Evolutionary conservation across 495 filamentous ascomycete genomes (phyloP).

Genomic region (Penicillium paradoxum): DNA sequence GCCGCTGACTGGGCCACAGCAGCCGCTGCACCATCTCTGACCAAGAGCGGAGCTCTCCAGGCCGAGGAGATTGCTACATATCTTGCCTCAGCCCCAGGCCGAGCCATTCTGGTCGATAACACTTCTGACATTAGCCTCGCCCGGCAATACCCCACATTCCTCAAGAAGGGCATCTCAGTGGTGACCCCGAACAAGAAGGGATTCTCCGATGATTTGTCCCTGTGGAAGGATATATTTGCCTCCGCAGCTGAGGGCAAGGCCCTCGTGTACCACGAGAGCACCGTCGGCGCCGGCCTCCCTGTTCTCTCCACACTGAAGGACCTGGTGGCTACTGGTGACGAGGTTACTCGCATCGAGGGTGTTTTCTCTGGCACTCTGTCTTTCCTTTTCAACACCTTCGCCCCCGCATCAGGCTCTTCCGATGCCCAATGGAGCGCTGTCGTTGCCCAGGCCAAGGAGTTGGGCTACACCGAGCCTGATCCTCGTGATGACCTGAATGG

Average conservation of each 20-base stretch:
- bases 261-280: slow-evolving; percentile 87
- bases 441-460: slow-evolving; percentile 81
- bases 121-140: slow-evolving; percentile 82
- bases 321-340: slow-evolving; percentile 81
- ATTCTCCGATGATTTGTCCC: slow-evolving; percentile 67
- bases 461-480: slow-evolving; percentile 97
- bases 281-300: slow-evolving; percentile 86
- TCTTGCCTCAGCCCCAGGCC: slow-evolving; percentile 63
- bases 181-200: slow-evolving; percentile 98
- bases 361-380: slow-evolving; percentile 96
- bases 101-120: slow-evolving; percentile 84
- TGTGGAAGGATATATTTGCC: slow-evolving; percentile 79
- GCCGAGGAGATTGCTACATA: slow-evolving; percentile 65
- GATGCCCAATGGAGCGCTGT: slow-evolving; percentile 75
- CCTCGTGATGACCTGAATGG: slow-evolving; percentile 95
- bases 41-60: slow-evolving; percentile 46
- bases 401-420: slow-evolving; percentile 58
- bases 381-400: slow-evolving; percentile 94
- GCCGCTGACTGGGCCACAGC: slow-evolving; percentile 50
- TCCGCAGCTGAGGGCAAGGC: slow-evolving; percentile 59
- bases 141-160: slow-evolving; percentile 68
- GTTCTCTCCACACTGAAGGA: slow-evolving; percentile 89
- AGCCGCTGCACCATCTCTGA: slow-evolving; percentile 51
- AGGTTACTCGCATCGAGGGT: slow-evolving; percentile 84
- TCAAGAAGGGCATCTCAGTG: slow-evolving; percentile 74